Percentiles rank a stretch among this genome's conserved stretches.
Evolutionary conservation across 1,284 basidiomycete genomes (phyloP).

Genomic region (Sanghuangporus baumii): DNA sequence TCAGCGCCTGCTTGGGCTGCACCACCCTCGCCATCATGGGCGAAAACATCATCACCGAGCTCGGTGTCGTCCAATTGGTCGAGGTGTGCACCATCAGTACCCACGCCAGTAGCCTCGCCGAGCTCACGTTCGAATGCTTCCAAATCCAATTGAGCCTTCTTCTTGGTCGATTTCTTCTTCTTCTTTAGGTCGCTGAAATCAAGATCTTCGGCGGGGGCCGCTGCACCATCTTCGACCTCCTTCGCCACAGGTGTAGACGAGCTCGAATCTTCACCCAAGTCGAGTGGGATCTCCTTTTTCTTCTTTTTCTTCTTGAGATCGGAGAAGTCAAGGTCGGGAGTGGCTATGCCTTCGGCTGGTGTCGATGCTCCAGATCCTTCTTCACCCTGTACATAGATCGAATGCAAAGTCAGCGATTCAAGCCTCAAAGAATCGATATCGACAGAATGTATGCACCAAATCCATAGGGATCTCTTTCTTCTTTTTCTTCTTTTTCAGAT

Average conservation of each 20-base stretch:
- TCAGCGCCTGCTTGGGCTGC: conserved; percentile 66
- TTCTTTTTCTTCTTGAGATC: conserved; percentile 87
- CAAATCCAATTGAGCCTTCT: conserved; percentile 30
- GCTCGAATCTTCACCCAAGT: conserved; percentile 36
- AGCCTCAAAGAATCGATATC: neutral
- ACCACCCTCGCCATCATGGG: conserved; percentile 40
- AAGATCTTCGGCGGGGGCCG: conserved; percentile 21
- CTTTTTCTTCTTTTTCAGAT: conserved; percentile 90
- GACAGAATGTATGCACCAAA: conserved; percentile 46
- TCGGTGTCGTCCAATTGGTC: conserved; percentile 72
- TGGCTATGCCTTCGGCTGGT: conserved; percentile 39
- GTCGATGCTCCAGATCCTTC: conserved; percentile 59
- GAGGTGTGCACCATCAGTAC: conserved; percentile 35
- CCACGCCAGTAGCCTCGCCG: conserved; percentile 46
- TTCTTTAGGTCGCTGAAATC: conserved; percentile 57
- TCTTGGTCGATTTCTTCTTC: conserved; percentile 63
- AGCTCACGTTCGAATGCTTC: conserved; percentile 49
- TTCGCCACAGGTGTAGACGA: conserved; percentile 22
- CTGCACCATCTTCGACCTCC: conserved; percentile 29
- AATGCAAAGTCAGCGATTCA: neutral
- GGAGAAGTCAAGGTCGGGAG: conserved; percentile 70
- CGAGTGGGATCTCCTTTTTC: conserved; percentile 71
- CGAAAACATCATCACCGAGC: conserved; percentile 83
- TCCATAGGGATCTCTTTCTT: conserved; percentile 87
- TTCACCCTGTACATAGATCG: conserved; percentile 40